phyloP scores from a whole-genome alignment of 495 filamentous ascomycete genomes.

The Parathielavia appendiculata region DNA sequence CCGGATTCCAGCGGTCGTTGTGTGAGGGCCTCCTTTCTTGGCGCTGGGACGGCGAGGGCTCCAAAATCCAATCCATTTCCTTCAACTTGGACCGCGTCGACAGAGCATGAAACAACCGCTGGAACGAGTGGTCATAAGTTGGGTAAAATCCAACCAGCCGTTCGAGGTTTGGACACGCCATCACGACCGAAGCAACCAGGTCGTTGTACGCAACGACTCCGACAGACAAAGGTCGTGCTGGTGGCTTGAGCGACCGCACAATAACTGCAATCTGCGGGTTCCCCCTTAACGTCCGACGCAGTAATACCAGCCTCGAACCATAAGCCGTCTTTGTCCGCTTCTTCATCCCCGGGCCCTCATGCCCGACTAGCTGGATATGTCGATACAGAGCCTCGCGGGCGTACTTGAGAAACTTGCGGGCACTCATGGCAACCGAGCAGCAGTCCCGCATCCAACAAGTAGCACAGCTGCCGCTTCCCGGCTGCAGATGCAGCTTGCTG shows the following conservation, averaged over 20 bases:
- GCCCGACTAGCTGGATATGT: conserved; percentile 62
- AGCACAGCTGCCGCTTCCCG: conserved; percentile 51
- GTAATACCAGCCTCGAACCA: conserved; percentile 63
- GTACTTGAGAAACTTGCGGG: conserved; percentile 61
- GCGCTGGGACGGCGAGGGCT: conserved; percentile 35
- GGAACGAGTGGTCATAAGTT: conserved; percentile 65
- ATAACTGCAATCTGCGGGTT: conserved; percentile 64
- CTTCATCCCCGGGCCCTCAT: conserved; percentile 61
- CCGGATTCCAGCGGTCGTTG: conserved; percentile 33
- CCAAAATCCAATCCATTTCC: conserved; percentile 76
- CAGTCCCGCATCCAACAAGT: conserved; percentile 78
- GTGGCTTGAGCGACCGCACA: conserved; percentile 70
- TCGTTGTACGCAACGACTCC: conserved; percentile 61
- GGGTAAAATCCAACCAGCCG: conserved; percentile 65
- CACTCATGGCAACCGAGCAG: conserved; percentile 60
- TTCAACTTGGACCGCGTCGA: conserved; percentile 68
- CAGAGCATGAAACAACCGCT: conserved; percentile 70
- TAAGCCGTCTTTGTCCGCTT: conserved; percentile 62
- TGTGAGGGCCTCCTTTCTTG: conserved; percentile 20
- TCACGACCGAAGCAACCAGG: conserved; percentile 71
- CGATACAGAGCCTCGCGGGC: conserved; percentile 65
- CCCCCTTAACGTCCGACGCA: conserved; percentile 70
- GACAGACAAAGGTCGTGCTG: conserved; percentile 52
- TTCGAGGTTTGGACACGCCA: conserved; percentile 82
- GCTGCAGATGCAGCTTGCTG: conserved; percentile 42